A percentile compares a stretch with the other conserved stretches of the same genome.
These are phyloP conservation scores for Thozetella sp. DNA, from an alignment of 495 filamentous ascomycete genomes.

Conservation along the genomic window DNA sequence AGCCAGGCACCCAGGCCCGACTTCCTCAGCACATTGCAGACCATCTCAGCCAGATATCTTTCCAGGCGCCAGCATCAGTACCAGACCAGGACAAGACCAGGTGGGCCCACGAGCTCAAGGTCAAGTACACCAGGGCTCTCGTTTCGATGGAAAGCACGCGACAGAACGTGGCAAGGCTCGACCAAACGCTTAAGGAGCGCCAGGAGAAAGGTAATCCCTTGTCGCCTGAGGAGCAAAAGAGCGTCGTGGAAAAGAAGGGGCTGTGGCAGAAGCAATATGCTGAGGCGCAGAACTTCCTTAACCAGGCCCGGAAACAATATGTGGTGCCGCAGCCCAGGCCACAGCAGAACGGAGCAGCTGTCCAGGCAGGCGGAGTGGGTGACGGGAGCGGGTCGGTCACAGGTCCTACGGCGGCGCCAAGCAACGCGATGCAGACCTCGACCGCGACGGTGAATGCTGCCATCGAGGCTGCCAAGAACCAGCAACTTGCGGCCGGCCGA, in stretches of 20 bases:
- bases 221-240: conserved; percentile 31
- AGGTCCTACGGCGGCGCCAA: conserved; percentile 6
- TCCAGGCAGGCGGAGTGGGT: conserved; percentile 4
- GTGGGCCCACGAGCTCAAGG: conserved; percentile 28
- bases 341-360: conserved; percentile 16
- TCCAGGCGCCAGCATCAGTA: conserved; percentile 20
- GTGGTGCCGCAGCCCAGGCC: conserved; percentile 12
- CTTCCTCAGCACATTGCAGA: conserved; percentile 31
- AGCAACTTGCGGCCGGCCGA: conserved; percentile 40
- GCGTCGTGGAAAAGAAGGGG: conserved; percentile 25
- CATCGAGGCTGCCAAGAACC: conserved; percentile 53
- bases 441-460: conserved; percentile 48
- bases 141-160: conserved; percentile 33
- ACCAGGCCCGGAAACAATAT: conserved; percentile 30
- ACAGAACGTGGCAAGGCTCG: conserved; percentile 16
- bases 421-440: conserved; percentile 24
- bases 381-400: background rate
- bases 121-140: conserved; percentile 30
- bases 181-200: conserved; percentile 30
- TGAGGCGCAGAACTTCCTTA: conserved; percentile 31
- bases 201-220: conserved; percentile 25
- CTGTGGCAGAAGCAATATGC: conserved; percentile 27
- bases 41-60: conserved; percentile 35
- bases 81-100: conserved; percentile 18
- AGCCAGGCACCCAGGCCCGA: background rate